Evolutionary conservation across 1,284 basidiomycete species (phyloP).

Genomic region (Grifola frondosa): DNA sequence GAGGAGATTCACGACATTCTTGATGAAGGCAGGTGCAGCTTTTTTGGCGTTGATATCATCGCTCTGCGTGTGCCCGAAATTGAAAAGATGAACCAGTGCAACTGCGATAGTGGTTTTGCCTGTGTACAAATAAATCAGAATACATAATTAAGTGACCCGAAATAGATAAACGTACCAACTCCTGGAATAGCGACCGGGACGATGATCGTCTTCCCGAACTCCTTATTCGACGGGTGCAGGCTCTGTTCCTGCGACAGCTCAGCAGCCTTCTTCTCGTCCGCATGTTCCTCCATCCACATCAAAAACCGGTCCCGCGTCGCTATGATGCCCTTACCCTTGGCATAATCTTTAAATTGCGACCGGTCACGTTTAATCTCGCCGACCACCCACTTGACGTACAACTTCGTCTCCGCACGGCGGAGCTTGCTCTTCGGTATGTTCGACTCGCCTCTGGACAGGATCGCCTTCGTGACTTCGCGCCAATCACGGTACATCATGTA

Average conservation of each 20-base stretch:
- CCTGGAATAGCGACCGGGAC: conserved; percentile 91
- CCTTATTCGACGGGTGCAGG: conserved; percentile 42
- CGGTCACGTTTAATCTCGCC: conserved; percentile 67
- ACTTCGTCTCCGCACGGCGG: conserved; percentile 62
- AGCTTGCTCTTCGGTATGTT: conserved; percentile 62
- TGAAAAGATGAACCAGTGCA: conserved; percentile 78
- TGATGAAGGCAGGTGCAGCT: conserved; percentile 74
- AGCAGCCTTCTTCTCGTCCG: conserved; percentile 36
- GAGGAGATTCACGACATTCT: conserved; percentile 69
- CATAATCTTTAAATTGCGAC: conserved; percentile 63
- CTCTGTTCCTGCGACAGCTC: conserved; percentile 22
- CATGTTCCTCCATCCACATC: conserved; percentile 57
- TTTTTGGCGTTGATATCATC: conserved; percentile 88
- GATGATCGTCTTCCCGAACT: conserved; percentile 80
- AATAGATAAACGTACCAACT: conserved; percentile 68
- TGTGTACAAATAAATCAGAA: conserved; percentile 28
- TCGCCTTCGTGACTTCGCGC: conserved; percentile 87
- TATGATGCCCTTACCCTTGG: conserved; percentile 81
- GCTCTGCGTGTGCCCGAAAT: conserved; percentile 87
- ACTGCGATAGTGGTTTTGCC: conserved; percentile 89
- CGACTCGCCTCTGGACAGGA: conserved; percentile 50
- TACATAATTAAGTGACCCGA: conserved; percentile 3
- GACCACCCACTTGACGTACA: conserved; percentile 72
- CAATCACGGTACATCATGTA: conserved; percentile 99
- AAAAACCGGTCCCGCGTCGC: conserved; percentile 81